Percentiles rank a stretch among this genome's conserved stretches.
Evolutionary conservation across 192 early-diverging fungal genomes (phyloP).

Genomic region (Gonapodya prolifera): DNA sequence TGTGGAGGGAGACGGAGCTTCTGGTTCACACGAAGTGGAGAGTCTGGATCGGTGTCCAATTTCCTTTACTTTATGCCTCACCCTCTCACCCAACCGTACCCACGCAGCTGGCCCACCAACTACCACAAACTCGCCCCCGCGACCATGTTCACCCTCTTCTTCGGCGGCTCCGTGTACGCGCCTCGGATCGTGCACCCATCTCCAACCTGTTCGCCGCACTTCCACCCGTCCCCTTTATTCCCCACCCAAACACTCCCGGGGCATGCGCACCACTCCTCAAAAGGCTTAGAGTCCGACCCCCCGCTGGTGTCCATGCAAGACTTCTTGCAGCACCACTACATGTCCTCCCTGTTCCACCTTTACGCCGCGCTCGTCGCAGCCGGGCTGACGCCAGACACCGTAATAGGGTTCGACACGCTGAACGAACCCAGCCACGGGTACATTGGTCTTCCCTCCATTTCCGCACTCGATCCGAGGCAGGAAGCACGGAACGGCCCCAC

Average conservation of each 20-base stretch:
- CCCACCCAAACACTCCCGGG: too few relatives aligned
- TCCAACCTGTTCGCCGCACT: too few relatives aligned
- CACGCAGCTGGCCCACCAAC: conserved; percentile 85
- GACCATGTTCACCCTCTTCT: conserved; percentile 79
- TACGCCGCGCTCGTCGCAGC: conserved; percentile 25
- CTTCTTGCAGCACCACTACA: conserved; percentile 39
- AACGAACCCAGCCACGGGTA: conserved; percentile 42
- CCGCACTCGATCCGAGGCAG: conserved; percentile 24
- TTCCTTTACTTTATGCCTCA: not conserved
- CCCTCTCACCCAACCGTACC: too few relatives aligned
- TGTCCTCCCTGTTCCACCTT: conserved; percentile 25
- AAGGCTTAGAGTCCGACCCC: not conserved
- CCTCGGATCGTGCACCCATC: too few relatives aligned
- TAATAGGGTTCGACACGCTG: conserved; percentile 39
- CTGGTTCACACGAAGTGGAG: too few relatives aligned
- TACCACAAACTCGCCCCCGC: conserved; percentile 72
- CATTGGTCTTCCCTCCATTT: conserved; percentile 27
- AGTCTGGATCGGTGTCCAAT: too few relatives aligned
- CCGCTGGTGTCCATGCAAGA: conserved; percentile 26
- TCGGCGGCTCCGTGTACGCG: conserved; percentile 61
- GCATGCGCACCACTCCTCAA: too few relatives aligned
- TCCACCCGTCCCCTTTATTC: too few relatives aligned
- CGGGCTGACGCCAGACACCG: conserved; percentile 24
- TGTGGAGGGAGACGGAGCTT: too few relatives aligned
- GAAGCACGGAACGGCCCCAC: conserved; percentile 31